These are phyloP conservation scores for Euphrasia confusa DNA, from an alignment of 257 asterid genomes.

Conservation along the genomic window DNA sequence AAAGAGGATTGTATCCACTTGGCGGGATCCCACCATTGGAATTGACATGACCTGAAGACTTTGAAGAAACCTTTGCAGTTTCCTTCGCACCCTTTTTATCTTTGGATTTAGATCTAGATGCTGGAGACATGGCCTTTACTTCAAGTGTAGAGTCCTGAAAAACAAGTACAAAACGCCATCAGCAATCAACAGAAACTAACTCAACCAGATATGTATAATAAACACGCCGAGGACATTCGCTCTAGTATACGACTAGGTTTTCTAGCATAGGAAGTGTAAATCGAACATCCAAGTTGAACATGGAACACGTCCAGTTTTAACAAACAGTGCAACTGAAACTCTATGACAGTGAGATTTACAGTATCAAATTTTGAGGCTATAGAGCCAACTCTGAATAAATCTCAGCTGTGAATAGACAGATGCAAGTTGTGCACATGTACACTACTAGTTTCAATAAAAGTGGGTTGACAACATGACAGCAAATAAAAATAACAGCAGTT, in stretches of 20 bases:
- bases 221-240: too few relatives aligned
- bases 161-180: constrained; percentile 15
- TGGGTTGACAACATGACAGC: too few relatives aligned
- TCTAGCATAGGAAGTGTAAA: not conserved
- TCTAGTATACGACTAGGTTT: not conserved
- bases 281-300: too few relatives aligned
- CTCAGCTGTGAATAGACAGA: too few relatives aligned
- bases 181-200: constrained; percentile 23
- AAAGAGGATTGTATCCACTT: constrained; percentile 80
- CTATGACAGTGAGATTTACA: too few relatives aligned
- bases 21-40: constrained; percentile 50
- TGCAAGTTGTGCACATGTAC: too few relatives aligned
- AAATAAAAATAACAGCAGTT: constrained; percentile 5
- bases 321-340: too few relatives aligned
- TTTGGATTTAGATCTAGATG: constrained; percentile 65
- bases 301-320: too few relatives aligned
- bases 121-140: constrained; percentile 62
- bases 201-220: constrained; percentile 11
- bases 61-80: constrained; percentile 52
- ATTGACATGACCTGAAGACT: constrained; percentile 54
- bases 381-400: too few relatives aligned
- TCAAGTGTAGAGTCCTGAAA: constrained; percentile 35
- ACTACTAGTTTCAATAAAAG: too few relatives aligned
- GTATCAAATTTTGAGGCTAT: too few relatives aligned
- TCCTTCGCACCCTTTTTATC: constrained; percentile 77